Conservation (phyloP, 2,329 filamentous ascomycete genomes). For the Trichoderma asperellum region DNA sequence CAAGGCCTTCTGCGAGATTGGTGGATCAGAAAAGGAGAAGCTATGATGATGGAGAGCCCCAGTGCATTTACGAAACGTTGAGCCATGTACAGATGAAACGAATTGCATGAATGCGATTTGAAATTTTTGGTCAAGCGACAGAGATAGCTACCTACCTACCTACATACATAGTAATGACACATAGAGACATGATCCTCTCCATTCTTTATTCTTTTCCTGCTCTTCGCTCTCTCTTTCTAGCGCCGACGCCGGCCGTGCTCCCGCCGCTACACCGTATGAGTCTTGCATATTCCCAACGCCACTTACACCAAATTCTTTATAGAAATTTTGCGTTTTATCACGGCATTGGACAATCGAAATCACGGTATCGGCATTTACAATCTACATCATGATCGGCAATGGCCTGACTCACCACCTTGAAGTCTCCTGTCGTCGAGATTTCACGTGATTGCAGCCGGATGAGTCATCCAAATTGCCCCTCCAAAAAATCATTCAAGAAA, state of each 20-base stretch:
- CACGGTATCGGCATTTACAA: not conserved
- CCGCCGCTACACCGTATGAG: not conserved
- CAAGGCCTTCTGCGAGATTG: constrained; percentile 91
- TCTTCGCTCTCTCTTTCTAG: not conserved
- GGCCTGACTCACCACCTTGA: constrained; percentile 6
- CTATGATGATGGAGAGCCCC: constrained; percentile 30
- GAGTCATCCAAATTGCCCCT: constrained; percentile 23
- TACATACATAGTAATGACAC: not conserved
- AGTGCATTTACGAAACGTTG: not conserved
- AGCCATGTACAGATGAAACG: not conserved
- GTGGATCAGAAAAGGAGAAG: constrained; percentile 46
- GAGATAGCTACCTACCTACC: not conserved
- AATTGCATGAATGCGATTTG: not conserved
- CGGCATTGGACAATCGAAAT: not conserved
- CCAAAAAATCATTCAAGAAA: constrained; percentile 20
- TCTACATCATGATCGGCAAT: not conserved
- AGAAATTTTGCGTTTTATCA: not conserved
- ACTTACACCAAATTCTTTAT: not conserved
- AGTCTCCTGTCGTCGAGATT: not conserved
- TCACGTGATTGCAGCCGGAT: constrained; percentile 19
- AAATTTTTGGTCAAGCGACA: not conserved
- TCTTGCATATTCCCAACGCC: not conserved
- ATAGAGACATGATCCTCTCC: not conserved
- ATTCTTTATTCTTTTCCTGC: not conserved
- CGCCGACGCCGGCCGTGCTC: not conserved